Evolutionary conservation across 1,284 basidiomycete genomes (phyloP), one percentile per base, ranked within the genome.

Genomic region (Phlebopus sp.): DNA sequence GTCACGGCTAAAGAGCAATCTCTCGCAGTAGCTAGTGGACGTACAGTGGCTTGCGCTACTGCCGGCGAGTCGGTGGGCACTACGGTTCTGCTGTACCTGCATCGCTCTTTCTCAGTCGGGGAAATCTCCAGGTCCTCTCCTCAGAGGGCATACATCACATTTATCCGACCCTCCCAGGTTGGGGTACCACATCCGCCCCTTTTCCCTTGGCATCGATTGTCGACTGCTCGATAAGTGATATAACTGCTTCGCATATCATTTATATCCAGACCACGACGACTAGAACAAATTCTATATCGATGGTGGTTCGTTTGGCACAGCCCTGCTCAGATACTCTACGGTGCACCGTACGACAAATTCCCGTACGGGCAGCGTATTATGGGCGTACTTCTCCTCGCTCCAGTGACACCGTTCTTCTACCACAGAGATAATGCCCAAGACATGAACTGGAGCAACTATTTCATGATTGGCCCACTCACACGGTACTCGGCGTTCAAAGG

Each of bases 321-420:
- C 21, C 64, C 74, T 6, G 77, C 80, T 0, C 81, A 83, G 64
- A 77, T 82, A 30, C 57, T 84, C 19, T 81, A 77, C 50, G 78
- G 76, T 3, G 71, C 77, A 0, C 57, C 76, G 0, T 75, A 75
- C 60, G 69, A 74, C 54, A 54, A 63, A 15, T 82, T 83, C 54
- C 78, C 79, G 3, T 68, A 72, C 21, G 76, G 75, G 13, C 60
- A 66, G 10, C 62, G 70, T 44, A 70, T 82, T 51, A 65, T 58
- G 11, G 75, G 74, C 4, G 63, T 79, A 50, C 52, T 82, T 36
- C 69, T 84, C 38, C 57, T 76, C 27, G 73, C 66, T 2, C 64
- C 79, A 1, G 54, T 74, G 55, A 70, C 76, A 7, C 79, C 81
- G 0, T 71, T 76, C 37, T 70, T 66, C 35, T 69, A 70, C 47